Base-by-base conservation (phyloP, 805 yeast species). In the Clavispora fructus region DNA sequence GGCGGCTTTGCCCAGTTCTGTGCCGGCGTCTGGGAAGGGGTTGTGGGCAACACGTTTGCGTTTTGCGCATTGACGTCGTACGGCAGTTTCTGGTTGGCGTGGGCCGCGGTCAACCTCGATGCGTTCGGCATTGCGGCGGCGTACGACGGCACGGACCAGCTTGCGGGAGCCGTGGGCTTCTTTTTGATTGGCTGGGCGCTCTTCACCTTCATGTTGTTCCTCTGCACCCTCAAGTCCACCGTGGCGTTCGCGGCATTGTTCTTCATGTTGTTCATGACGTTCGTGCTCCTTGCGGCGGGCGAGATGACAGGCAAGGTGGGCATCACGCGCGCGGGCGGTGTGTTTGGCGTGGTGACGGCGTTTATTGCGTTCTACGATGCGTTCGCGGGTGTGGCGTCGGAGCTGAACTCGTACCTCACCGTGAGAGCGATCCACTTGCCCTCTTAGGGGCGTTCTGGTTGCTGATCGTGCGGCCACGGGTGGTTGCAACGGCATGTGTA, bases 21-120 rank as follows among this genome's bases (percentile, higher is more conserved):
- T 14, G 59, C 59, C 9, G 59, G 59, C 5, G 45, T 55, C 29
- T 55, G 57, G 57, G 59, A 55, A 25, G 54, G 53, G 10, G 6
- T 52, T 14, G 48, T 55, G 12, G 59, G 56, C 4, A 55, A 55
- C 53, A 52, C 56, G 10, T 55, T 54, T 40, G 59, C 55, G 14
- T 41, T 50, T 41, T 48, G 53, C 16, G 59, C 58, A 1, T 49
- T 55, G 45, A 50, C 56, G 7, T 50, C 55, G 2, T 55, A 55
- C 35, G 90, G 90, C 42, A 85, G 83, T 3, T 85, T 83, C 62
- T 84, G 90, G 90, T 59, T 83, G 56, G 65, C 83, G 19, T 85
- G 65, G 56, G 84, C 79, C 29, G 83, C 87, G 1, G 73, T 85
- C 39, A 63, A 75, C 50, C 68, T 83, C 35, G 74, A 74, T 12